phyloP scores from a whole-genome alignment of 805 yeast species.

The Sugiyamaella valdiviana region DNA sequence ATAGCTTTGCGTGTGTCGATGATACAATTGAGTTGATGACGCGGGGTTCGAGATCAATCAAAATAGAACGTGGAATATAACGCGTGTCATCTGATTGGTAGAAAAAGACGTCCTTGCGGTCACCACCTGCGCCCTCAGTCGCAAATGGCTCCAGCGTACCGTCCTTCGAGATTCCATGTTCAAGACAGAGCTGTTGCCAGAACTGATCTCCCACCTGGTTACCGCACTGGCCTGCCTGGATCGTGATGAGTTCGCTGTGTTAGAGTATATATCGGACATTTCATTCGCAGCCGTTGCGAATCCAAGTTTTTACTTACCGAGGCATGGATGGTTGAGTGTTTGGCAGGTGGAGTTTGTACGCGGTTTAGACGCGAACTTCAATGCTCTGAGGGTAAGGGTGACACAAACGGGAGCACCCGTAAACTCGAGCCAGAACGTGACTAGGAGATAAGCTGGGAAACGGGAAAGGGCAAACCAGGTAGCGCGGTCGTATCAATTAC shows the following conservation, averaged over 20 bases:
- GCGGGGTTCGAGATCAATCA: slow-evolving; percentile 81
- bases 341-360: not conserved
- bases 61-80: slow-evolving; percentile 81
- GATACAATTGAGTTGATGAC: slow-evolving; percentile 63
- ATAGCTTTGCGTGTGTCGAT: slow-evolving; percentile 50
- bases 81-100: slow-evolving; percentile 65
- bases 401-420: too few species aligned
- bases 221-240: slow-evolving; percentile 80
- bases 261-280: not conserved
- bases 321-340: not conserved
- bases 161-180: slow-evolving; percentile 74
- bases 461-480: not conserved
- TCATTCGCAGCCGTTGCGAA: not conserved
- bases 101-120: slow-evolving; percentile 80
- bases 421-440: too few species aligned
- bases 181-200: slow-evolving; percentile 83
- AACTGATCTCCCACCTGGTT: slow-evolving; percentile 90
- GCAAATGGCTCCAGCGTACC: slow-evolving; percentile 44
- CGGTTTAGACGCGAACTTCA: not conserved
- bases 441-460: not conserved
- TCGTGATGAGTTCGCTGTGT: slow-evolving; percentile 32
- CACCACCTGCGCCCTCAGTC: slow-evolving; percentile 39
- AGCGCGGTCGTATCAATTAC: not conserved
- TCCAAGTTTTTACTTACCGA: not conserved
- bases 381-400: not conserved